A percentile compares a stretch with the other conserved stretches of the same genome.
Evolutionary conservation across 1,284 basidiomycete species (phyloP).

Genomic region (Sporisorium reilianum): DNA sequence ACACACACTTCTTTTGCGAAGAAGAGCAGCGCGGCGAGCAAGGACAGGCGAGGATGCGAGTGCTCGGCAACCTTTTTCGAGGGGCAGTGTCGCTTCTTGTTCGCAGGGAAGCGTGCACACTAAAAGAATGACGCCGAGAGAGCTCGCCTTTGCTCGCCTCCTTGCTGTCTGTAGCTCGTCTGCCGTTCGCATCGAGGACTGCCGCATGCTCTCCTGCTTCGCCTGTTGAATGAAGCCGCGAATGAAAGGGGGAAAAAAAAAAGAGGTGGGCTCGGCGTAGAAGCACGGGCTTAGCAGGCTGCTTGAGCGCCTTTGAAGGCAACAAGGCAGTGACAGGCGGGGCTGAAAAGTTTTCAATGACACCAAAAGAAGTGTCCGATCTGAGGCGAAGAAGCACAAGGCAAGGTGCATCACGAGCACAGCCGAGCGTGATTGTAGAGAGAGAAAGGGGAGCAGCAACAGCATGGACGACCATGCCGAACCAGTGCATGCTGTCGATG

Average conservation of each 20-base stretch:
- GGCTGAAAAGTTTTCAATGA: background rate
- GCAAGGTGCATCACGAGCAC: background rate
- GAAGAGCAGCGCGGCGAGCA: background rate
- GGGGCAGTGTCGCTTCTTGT: too few relatives aligned
- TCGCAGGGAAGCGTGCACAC: background rate
- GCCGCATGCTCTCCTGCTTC: background rate
- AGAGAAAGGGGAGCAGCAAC: background rate
- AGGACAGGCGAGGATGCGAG: background rate
- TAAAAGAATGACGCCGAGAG: background rate
- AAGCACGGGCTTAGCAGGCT: background rate
- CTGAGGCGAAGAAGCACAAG: background rate
- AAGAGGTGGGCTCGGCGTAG: background rate
- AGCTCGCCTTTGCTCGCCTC: background rate
- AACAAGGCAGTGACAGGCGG: slow-evolving; percentile 1
- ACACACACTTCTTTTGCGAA: background rate
- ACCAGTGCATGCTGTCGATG: background rate
- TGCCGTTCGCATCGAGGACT: background rate
- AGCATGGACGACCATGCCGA: background rate
- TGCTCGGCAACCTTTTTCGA: background rate
- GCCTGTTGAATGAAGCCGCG: background rate
- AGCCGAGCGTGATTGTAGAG: slow-evolving; percentile 13
- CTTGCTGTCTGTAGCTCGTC: slow-evolving; percentile 18
- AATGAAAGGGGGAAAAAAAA: too few relatives aligned
- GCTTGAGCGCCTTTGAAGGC: too few relatives aligned
- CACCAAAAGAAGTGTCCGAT: background rate